Conservation (phyloP, 192 early-diverging fungal genomes). For the Coemansia sp. region DNA sequence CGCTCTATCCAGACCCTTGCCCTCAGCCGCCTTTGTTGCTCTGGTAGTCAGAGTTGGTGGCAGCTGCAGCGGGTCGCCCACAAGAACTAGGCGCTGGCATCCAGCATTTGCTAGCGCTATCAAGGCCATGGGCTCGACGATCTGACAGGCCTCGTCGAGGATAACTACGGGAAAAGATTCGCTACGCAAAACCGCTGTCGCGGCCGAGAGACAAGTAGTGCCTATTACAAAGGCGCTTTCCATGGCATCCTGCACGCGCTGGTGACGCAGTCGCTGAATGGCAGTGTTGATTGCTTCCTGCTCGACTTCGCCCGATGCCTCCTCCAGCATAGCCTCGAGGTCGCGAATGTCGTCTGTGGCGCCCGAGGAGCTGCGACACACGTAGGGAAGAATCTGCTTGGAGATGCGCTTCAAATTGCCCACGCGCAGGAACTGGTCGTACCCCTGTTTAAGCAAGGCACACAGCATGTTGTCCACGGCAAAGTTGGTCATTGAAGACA, state of each 20-base stretch:
- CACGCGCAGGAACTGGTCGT: slow-evolving; percentile 65
- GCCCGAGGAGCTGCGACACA: slow-evolving; percentile 41
- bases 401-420: slow-evolving; percentile 71
- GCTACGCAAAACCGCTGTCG: slow-evolving; percentile 66
- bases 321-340: slow-evolving; percentile 70
- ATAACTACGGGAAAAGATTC: slow-evolving; percentile 66
- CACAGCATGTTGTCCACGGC: slow-evolving; percentile 73
- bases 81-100: slow-evolving; percentile 64
- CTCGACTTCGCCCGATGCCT: slow-evolving; percentile 49
- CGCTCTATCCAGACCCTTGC: slow-evolving; percentile 69
- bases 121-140: slow-evolving; percentile 85
- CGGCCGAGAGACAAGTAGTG: slow-evolving; percentile 78
- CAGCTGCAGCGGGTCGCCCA: slow-evolving; percentile 89
- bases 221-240: slow-evolving; percentile 59
- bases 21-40: slow-evolving; percentile 49
- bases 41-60: slow-evolving; percentile 73
- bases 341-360: slow-evolving; percentile 68
- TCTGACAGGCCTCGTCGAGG: slow-evolving; percentile 84
- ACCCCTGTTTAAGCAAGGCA: slow-evolving; percentile 63
- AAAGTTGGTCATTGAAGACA: slow-evolving; percentile 75
- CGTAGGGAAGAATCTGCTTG: slow-evolving; percentile 64
- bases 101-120: slow-evolving; percentile 69
- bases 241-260: slow-evolving; percentile 31
- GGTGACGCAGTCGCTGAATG: slow-evolving; percentile 49
- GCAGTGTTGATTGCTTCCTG: slow-evolving; percentile 42